These are phyloP conservation scores for Alternaria sp. DNA, from an alignment of 2,329 filamentous ascomycete genomes.

Conservation along the genomic window DNA sequence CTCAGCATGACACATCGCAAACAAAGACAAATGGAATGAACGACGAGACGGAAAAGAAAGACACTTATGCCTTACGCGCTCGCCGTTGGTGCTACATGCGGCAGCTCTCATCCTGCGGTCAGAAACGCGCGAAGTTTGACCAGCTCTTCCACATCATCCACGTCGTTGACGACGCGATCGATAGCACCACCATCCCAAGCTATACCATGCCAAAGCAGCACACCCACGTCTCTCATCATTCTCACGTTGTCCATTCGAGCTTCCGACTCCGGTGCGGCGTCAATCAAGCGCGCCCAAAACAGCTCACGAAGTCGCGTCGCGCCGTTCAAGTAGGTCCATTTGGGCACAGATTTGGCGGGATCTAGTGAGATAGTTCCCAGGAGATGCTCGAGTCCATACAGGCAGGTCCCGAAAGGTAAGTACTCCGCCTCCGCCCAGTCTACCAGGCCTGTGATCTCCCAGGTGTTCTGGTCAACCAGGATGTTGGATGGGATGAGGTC, in stretches of 20 bases:
- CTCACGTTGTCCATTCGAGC: slow-evolving; percentile 46
- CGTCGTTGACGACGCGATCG: slow-evolving; percentile 62
- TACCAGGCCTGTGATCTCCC: slow-evolving; percentile 60
- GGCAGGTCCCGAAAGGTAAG: slow-evolving; percentile 64
- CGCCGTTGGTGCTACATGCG: neutral
- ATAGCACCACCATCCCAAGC: slow-evolving; percentile 67
- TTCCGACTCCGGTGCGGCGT: slow-evolving; percentile 46
- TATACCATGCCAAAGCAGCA: slow-evolving; percentile 68
- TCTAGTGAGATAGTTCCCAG: slow-evolving; percentile 49
- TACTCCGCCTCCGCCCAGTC: slow-evolving; percentile 71
- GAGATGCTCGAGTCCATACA: slow-evolving; percentile 68
- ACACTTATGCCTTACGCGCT: neutral
- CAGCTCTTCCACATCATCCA: slow-evolving; percentile 61
- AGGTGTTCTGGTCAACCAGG: slow-evolving; percentile 56
- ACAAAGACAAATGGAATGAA: neutral
- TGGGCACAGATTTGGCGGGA: too few species aligned
- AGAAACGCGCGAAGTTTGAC: slow-evolving; percentile 56
- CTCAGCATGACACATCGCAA: neutral
- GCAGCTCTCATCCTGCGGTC: neutral
- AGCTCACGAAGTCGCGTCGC: slow-evolving; percentile 52
- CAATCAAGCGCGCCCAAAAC: slow-evolving; percentile 59
- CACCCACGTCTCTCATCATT: slow-evolving; percentile 59
- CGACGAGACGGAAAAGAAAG: neutral
- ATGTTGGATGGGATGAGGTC: slow-evolving; percentile 66
- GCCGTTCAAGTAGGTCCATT: slow-evolving; percentile 53